phyloP scores from a whole-genome alignment of 495 filamentous ascomycete species.

The Aspergillus funiculosus region DNA sequence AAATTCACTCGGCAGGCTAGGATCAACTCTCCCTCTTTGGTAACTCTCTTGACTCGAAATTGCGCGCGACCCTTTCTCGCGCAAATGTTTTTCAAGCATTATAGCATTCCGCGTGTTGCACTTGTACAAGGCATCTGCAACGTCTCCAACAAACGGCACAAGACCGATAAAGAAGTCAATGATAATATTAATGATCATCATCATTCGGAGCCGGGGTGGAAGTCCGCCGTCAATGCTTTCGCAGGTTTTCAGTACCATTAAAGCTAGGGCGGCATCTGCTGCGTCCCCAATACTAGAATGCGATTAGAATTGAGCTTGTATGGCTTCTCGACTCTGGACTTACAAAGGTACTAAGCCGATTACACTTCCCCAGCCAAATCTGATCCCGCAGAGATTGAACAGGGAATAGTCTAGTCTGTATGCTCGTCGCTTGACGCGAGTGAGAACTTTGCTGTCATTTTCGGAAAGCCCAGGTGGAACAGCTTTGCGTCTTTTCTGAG shows the following conservation, averaged over 20 bases:
- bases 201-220: slow-evolving; percentile 44
- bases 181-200: slow-evolving; percentile 72
- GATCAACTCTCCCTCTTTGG: slow-evolving; percentile 22
- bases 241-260: slow-evolving; percentile 64
- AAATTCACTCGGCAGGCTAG: slow-evolving; percentile 39
- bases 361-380: slow-evolving; percentile 76
- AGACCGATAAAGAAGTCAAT: slow-evolving; percentile 78
- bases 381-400: slow-evolving; percentile 67
- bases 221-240: slow-evolving; percentile 66
- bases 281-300: slow-evolving; percentile 63
- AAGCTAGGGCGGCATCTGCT: slow-evolving; percentile 52
- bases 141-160: slow-evolving; percentile 77
- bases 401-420: slow-evolving; percentile 76
- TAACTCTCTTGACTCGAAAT: slow-evolving; percentile 20
- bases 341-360: slow-evolving; percentile 76
- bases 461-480: slow-evolving; percentile 65
- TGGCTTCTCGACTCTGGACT: slow-evolving; percentile 27
- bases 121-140: slow-evolving; percentile 63
- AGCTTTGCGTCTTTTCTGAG: slow-evolving; percentile 63
- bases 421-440: slow-evolving; percentile 70
- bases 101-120: slow-evolving; percentile 75
- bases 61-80: slow-evolving; percentile 38
- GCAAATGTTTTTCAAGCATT: slow-evolving; percentile 65
- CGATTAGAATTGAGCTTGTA: slow-evolving; percentile 10
- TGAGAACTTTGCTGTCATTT: slow-evolving; percentile 74